These are phyloP conservation scores for Zoysia pacifica DNA, from an alignment of 176 grass and related monocot species.

Conservation along the genomic window DNA sequence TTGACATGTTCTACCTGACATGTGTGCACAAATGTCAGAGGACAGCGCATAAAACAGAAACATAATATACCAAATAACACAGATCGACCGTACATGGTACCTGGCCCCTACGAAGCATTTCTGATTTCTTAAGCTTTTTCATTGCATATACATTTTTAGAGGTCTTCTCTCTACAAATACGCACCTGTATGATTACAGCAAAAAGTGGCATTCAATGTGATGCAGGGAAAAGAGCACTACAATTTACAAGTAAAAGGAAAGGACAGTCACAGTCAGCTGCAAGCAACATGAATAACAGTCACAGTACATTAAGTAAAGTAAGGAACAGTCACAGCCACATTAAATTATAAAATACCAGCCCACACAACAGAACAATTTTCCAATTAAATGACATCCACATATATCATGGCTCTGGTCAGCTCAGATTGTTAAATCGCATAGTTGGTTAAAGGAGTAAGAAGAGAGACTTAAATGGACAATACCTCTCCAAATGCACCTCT, in stretches of 20 bases:
- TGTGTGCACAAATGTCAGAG: slow-evolving; percentile 26
- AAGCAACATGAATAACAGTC: background rate
- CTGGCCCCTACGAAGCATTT: slow-evolving; percentile 99
- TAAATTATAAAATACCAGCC: background rate
- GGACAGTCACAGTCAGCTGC: background rate
- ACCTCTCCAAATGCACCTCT: slow-evolving; percentile 99
- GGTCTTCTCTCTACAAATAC: slow-evolving; percentile 90
- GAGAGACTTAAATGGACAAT: slow-evolving; percentile 8
- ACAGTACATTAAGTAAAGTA: too few relatives aligned
- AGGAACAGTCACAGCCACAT: background rate
- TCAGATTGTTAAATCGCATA: slow-evolving; percentile 9
- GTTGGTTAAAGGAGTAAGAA: slow-evolving; percentile 23
- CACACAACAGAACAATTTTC: slow-evolving; percentile 8
- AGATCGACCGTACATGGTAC: slow-evolving; percentile 56
- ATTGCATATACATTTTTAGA: slow-evolving; percentile 90
- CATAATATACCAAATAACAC: slow-evolving; percentile 29
- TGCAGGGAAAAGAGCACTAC: slow-evolving; percentile 17
- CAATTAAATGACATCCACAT: slow-evolving; percentile 16
- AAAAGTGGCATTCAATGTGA: slow-evolving; percentile 2
- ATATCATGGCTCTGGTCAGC: background rate
- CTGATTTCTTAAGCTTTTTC: slow-evolving; percentile 99
- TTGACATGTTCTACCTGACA: slow-evolving; percentile 97
- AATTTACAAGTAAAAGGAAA: background rate
- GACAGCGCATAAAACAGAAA: slow-evolving; percentile 29
- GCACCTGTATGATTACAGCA: slow-evolving; percentile 66